phyloP scores from a whole-genome alignment of 2,329 filamentous ascomycete species.

The Cercospora sesami region DNA sequence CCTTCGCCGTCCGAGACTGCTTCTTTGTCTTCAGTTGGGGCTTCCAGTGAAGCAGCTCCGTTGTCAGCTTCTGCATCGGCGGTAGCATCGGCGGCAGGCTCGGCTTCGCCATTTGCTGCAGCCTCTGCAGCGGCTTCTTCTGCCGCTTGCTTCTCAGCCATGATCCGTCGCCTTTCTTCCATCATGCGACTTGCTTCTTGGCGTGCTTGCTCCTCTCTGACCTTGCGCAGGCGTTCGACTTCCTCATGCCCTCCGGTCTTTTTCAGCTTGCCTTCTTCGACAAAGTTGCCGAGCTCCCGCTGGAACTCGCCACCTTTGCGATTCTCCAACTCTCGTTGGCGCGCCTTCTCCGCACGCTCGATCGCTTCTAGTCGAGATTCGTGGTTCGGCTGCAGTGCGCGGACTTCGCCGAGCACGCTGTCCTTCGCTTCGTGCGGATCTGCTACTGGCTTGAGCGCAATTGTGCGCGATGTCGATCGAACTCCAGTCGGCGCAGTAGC shows the following conservation, averaged over 20 bases:
- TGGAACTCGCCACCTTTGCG: conserved; percentile 75
- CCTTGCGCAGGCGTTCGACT: conserved; percentile 77
- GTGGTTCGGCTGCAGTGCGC: conserved; percentile 91
- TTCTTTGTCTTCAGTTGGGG: conserved; percentile 9
- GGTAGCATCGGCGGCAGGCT: neutral
- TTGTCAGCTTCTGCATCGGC: neutral
- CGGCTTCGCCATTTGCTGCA: conserved; percentile 7
- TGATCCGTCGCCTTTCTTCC: conserved; percentile 48
- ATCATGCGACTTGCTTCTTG: conserved; percentile 67
- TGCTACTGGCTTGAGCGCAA: conserved; percentile 51
- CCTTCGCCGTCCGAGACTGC: conserved; percentile 10
- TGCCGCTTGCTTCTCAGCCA: conserved; percentile 48
- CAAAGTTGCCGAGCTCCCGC: conserved; percentile 81
- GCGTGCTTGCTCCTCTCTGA: conserved; percentile 82
- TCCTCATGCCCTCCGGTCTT: conserved; percentile 96
- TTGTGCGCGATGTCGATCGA: conserved; percentile 37
- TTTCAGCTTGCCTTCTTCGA: conserved; percentile 87
- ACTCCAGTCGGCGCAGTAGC: conserved; percentile 30
- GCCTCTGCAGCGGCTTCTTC: conserved; percentile 37
- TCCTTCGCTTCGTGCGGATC: conserved; percentile 86
- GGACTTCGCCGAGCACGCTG: conserved; percentile 85
- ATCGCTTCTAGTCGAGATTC: conserved; percentile 92
- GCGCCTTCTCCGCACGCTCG: conserved; percentile 88
- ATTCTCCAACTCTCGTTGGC: conserved; percentile 82
- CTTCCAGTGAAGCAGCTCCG: neutral